Percentiles rank a stretch among this genome's conserved stretches.
Conservation (phyloP, 2,329 filamentous ascomycete species). For the Keithomyces neogunnii region DNA sequence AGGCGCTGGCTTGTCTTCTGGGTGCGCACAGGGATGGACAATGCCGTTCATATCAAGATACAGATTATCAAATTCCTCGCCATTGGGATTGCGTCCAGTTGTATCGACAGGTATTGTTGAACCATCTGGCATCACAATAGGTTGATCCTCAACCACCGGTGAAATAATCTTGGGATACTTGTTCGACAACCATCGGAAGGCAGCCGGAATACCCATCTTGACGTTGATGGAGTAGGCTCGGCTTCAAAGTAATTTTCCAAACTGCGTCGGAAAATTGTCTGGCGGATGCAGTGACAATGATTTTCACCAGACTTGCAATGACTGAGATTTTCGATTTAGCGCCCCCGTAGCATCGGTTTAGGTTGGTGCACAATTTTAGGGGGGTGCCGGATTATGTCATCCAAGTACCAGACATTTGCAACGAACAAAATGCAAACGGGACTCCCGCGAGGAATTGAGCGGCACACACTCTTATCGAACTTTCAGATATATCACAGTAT, state of each 20-base stretch:
- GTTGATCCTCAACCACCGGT: slow-evolving; percentile 77
- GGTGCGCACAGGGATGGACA: slow-evolving; percentile 96
- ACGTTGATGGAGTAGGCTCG: not conserved
- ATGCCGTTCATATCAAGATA: slow-evolving; percentile 99
- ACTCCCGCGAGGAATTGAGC: too few relatives aligned
- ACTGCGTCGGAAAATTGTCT: not conserved
- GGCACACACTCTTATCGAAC: too few relatives aligned
- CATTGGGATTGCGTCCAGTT: slow-evolving; percentile 83
- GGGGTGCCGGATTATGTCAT: not conserved
- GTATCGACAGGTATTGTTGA: slow-evolving; percentile 76
- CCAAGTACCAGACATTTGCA: not conserved
- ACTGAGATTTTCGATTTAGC: not conserved
- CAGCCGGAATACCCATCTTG: slow-evolving; percentile 83
- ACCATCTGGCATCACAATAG: slow-evolving; percentile 72
- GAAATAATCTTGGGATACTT: slow-evolving; percentile 98
- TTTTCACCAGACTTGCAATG: not conserved
- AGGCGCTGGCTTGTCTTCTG: slow-evolving; percentile 84
- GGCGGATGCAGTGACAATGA: not conserved
- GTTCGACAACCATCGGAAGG: slow-evolving; percentile 92
- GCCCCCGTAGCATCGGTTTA: not conserved
- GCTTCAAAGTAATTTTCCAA: not conserved
- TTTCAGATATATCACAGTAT: too few relatives aligned
- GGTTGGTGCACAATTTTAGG: too few relatives aligned
- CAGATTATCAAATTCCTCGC: slow-evolving; percentile 94
- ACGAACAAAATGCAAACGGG: too few relatives aligned